Evolutionary conservation across 306 rosid genomes (phyloP).

Genomic region (Pyrus pyrifolia): DNA sequence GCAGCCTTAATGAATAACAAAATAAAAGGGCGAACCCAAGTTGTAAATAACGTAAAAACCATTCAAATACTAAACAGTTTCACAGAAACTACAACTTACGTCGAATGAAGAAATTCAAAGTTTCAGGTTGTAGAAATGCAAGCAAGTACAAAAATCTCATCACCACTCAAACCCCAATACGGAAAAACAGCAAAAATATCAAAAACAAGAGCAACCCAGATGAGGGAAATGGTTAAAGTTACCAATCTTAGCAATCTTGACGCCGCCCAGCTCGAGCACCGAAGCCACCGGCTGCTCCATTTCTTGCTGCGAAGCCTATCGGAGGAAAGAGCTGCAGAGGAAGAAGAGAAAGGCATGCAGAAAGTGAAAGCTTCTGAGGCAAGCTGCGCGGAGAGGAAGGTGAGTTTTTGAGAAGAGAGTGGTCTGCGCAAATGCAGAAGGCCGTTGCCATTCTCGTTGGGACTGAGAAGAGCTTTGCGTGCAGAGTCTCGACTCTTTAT

Average conservation of each 20-base stretch:
- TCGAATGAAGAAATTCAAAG: not conserved
- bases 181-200: not conserved
- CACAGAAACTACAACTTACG: not conserved
- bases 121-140: not conserved
- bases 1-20: not conserved
- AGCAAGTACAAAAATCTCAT: not conserved
- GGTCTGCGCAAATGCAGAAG: slow-evolving; percentile 37
- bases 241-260: slow-evolving; percentile 69
- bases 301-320: slow-evolving; percentile 41
- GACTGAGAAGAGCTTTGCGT: not conserved
- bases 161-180: not conserved
- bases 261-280: slow-evolving; percentile 58
- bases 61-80: not conserved
- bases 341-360: slow-evolving; percentile 40
- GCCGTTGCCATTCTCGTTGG: slow-evolving; percentile 22
- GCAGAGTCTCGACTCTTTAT: not conserved
- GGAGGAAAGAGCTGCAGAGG: slow-evolving; percentile 22
- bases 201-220: not conserved
- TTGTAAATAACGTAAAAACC: not conserved
- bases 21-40: not conserved
- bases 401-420: slow-evolving; percentile 38
- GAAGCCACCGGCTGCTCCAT: slow-evolving; percentile 66
- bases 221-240: not conserved
- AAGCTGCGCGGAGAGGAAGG: slow-evolving; percentile 27
- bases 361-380: slow-evolving; percentile 32